Evolutionary conservation across 2,329 filamentous ascomycete species (phyloP).

Genomic region (Fulvia fulva): DNA sequence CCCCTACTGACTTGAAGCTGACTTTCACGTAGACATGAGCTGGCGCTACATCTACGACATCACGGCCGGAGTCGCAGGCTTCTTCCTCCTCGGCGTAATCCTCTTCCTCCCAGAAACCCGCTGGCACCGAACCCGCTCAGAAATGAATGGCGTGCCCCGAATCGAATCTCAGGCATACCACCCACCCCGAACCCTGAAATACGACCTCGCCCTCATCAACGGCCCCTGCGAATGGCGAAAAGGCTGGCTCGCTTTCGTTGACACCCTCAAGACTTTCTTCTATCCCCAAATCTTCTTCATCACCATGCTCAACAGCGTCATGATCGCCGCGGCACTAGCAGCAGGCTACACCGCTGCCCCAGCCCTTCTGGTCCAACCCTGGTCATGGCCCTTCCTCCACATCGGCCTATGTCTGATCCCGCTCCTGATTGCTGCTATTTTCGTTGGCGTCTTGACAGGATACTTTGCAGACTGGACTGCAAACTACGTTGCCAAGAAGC

Average conservation of each 20-base stretch:
- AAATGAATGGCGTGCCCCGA: conserved; percentile 24
- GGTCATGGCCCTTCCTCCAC: conserved; percentile 18
- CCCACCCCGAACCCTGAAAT: conserved; percentile 20
- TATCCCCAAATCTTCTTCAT: conserved; percentile 34
- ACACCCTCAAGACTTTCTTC: conserved; percentile 31
- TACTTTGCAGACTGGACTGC: conserved; percentile 26
- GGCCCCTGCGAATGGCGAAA: conserved; percentile 23
- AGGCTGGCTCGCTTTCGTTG: conserved; percentile 26
- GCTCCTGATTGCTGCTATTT: conserved; percentile 25
- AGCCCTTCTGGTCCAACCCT: conserved; percentile 24
- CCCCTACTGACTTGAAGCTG: background rate
- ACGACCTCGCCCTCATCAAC: conserved; percentile 26
- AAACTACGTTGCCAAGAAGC: conserved; percentile 26
- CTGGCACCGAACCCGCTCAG: conserved; percentile 24
- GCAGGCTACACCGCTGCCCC: conserved; percentile 26
- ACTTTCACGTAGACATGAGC: conserved; percentile 6
- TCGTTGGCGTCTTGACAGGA: conserved; percentile 25
- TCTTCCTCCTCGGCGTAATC: conserved; percentile 26
- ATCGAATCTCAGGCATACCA: conserved; percentile 9
- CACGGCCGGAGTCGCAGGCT: conserved; percentile 22
- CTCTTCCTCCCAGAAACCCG: conserved; percentile 30
- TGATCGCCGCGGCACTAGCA: conserved; percentile 29
- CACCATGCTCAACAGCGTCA: conserved; percentile 30
- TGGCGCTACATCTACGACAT: conserved; percentile 33
- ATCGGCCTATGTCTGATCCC: conserved; percentile 23